Evolutionary conservation across 176 grass and related monocot genomes (phyloP), one percentile per base, ranked within the genome.

Genomic region (Carex pumila): DNA sequence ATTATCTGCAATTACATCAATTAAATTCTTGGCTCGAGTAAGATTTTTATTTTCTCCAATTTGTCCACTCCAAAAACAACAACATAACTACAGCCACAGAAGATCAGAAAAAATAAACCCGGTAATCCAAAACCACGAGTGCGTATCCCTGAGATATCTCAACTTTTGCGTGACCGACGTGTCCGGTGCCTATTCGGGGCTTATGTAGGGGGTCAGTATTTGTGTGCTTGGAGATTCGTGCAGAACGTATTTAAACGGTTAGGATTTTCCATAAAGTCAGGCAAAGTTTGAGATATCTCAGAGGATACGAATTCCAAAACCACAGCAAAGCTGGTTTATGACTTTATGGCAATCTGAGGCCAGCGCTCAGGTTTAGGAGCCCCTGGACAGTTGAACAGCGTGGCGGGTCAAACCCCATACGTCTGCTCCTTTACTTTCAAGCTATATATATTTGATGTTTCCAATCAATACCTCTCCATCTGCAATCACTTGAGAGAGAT

Each of bases 401-500:
- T 68, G 7, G 36, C 36, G 2, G 37, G 36, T 71, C 36, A 47
- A 71, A 47, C 19, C 37, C 15, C 8, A 71, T 18, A 45, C 39
- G 1, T 71, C 12, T 39, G 10, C 2, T 7, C 19, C 18, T 21
- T 13, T 52, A 52, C 50, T 52, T 74, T 74, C 43, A 74, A 25
- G n/a, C 41, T 81, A 81, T 81, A 61, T n/a, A 81, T 62, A 81
- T 29, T 60, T 6, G 36, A 18, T 45, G 17, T 29, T 61, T 63
- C 55, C n/a, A 1, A 37, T 5, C 53, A 81, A 18, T 25, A 15
- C 18, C 34, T 81, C 59, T 74, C 70, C 70, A 74, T 74, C 70
- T 74, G 50, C 70, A 74, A 74, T 52, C 29, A 80, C 53, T 34
- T 79, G 75, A 79, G 43, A 79, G 49, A 79, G 14, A 79, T 79